Conservation (phyloP, 106 monocot genomes). For the Dendrobium officinale region DNA sequence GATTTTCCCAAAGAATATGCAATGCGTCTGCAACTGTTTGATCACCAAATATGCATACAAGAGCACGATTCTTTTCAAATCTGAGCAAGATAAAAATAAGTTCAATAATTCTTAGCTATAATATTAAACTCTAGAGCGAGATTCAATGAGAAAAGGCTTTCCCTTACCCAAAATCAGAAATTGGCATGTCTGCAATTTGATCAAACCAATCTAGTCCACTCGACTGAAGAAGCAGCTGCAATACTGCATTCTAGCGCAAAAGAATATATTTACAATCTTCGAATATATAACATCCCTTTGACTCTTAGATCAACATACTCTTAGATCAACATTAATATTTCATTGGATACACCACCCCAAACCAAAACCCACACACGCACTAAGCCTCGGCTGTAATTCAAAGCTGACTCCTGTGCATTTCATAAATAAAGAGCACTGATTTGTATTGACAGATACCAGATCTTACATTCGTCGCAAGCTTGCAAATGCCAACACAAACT, state of each 20-base stretch:
- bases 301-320: not conserved
- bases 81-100: conserved; percentile 10
- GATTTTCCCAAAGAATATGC: conserved; percentile 28
- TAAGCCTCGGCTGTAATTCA: not conserved
- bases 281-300: not conserved
- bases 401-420: not conserved
- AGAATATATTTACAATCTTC: conserved; percentile 3
- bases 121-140: not conserved
- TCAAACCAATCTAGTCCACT: conserved; percentile 46
- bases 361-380: not conserved
- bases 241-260: conserved; percentile 24
- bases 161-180: conserved; percentile 23
- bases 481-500: not conserved
- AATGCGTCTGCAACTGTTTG: conserved; percentile 28
- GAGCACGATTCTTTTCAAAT: conserved; percentile 13
- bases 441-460: not conserved
- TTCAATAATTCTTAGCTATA: not conserved
- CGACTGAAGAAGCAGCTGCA: conserved; percentile 37
- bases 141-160: not conserved
- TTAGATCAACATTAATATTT: not conserved
- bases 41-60: conserved; percentile 17
- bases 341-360: not conserved
- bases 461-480: not conserved
- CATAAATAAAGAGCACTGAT: not conserved
- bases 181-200: conserved; percentile 34